Percentiles rank a stretch among this genome's conserved stretches.
Evolutionary conservation across 2,329 filamentous ascomycete genomes (phyloP).

Genomic region (Onygenales sp.): DNA sequence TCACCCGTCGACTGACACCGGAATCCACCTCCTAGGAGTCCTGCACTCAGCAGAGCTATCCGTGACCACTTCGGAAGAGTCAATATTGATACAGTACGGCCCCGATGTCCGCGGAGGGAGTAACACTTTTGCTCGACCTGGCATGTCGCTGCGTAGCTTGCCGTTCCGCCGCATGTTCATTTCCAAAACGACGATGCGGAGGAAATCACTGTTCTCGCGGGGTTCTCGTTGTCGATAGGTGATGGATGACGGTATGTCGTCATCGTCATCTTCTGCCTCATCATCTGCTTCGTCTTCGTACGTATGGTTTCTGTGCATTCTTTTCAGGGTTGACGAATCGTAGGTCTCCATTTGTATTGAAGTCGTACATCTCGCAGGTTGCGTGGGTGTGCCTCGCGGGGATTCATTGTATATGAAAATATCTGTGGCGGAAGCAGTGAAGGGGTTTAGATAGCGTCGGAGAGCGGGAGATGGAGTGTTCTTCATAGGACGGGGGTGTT

Average conservation of each 20-base stretch:
- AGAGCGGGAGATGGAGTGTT: constrained; percentile 48
- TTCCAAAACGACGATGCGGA: constrained; percentile 55
- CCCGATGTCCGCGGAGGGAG: constrained; percentile 42
- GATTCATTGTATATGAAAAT: constrained; percentile 35
- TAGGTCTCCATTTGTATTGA: constrained; percentile 58
- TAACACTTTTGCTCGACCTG: constrained; percentile 50
- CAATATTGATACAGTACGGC: constrained; percentile 9
- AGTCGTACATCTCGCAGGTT: constrained; percentile 32
- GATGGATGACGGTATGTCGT: constrained; percentile 22
- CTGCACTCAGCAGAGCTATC: constrained; percentile 11
- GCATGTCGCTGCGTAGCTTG: constrained; percentile 48
- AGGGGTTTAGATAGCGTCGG: constrained; percentile 52
- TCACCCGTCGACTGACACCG: constrained; percentile 17
- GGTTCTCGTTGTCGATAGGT: constrained; percentile 50
- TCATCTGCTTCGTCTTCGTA: constrained; percentile 25
- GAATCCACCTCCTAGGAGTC: constrained; percentile 23
- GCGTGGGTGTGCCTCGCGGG: constrained; percentile 23
- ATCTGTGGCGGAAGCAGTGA: constrained; percentile 36
- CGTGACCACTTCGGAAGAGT: constrained; percentile 6
- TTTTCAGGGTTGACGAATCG: constrained; percentile 22
- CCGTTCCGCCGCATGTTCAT: constrained; percentile 59
- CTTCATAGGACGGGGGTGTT: constrained; percentile 46
- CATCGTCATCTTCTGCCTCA: neutral
- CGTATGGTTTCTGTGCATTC: constrained; percentile 24
- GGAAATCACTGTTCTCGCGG: constrained; percentile 54